These are phyloP conservation scores for Actinidia polygama DNA, from an alignment of 179 eudicot species.

Conservation along the genomic window DNA sequence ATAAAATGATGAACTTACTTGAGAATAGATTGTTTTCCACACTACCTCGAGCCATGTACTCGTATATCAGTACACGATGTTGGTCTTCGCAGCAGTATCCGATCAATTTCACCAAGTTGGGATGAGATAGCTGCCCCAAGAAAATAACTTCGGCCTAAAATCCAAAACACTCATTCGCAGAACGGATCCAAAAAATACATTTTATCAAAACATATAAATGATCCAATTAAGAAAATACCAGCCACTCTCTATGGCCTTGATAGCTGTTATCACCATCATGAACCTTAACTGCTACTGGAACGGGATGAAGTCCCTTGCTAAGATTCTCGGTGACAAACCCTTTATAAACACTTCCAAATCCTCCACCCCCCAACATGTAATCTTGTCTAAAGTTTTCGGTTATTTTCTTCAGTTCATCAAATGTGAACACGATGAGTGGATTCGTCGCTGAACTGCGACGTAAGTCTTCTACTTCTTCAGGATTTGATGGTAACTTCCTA, in stretches of 20 bases:
- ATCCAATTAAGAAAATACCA: slow-evolving; percentile 43
- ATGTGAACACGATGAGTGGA: slow-evolving; percentile 65
- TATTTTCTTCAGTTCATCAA: slow-evolving; percentile 61
- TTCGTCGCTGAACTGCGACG: slow-evolving; percentile 66
- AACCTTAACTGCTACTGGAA: slow-evolving; percentile 89
- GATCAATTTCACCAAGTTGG: slow-evolving; percentile 65
- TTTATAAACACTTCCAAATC: slow-evolving; percentile 88
- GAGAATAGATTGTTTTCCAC: slow-evolving; percentile 86
- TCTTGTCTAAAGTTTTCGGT: slow-evolving; percentile 78
- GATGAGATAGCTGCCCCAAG: slow-evolving; percentile 68
- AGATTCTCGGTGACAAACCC: slow-evolving; percentile 59
- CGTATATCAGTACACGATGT: slow-evolving; percentile 56
- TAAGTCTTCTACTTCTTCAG: slow-evolving; percentile 83
- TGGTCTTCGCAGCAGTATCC: slow-evolving; percentile 67
- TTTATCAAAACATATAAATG: slow-evolving; percentile 17
- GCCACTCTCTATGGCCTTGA: slow-evolving; percentile 98
- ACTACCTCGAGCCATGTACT: slow-evolving; percentile 66
- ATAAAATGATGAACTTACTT: slow-evolving; percentile 50
- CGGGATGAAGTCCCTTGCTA: slow-evolving; percentile 46
- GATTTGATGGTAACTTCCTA: slow-evolving; percentile 73
- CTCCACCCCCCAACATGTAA: slow-evolving; percentile 82
- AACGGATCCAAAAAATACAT: neutral
- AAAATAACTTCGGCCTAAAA: slow-evolving; percentile 61
- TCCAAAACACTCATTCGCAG: slow-evolving; percentile 28
- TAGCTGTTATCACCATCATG: slow-evolving; percentile 84